phyloP scores from a whole-genome alignment of 2,329 filamentous ascomycete species.

The Penicillium aurantiogriseum region DNA sequence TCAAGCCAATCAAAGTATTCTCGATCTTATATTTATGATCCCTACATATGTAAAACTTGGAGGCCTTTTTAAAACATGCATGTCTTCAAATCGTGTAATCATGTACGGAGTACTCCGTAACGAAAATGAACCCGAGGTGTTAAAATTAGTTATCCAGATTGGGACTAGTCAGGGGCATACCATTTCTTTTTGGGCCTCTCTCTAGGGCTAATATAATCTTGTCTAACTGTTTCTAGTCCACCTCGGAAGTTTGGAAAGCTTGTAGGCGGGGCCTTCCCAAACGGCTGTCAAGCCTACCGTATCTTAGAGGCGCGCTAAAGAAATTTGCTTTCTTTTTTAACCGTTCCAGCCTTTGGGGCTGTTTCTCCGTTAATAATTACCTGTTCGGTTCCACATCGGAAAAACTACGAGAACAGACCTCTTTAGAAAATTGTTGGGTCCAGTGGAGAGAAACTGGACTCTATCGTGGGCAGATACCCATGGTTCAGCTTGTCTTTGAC shows the following conservation, averaged over 20 bases:
- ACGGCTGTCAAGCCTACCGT: slow-evolving; percentile 23
- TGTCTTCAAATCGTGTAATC: neutral
- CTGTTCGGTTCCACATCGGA: neutral
- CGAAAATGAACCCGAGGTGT: neutral
- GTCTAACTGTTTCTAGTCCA: neutral
- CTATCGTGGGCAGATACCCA: neutral
- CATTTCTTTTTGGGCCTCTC: neutral
- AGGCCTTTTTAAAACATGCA: neutral
- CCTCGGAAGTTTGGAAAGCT: slow-evolving; percentile 13
- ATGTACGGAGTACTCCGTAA: too few relatives aligned
- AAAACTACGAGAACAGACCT: neutral
- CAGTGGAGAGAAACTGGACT: neutral
- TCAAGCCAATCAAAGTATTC: neutral
- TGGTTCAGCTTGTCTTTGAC: neutral
- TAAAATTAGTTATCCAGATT: slow-evolving; percentile 5
- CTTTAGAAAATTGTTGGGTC: neutral
- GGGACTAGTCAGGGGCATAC: slow-evolving; percentile 22
- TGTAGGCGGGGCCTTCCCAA: slow-evolving; percentile 10
- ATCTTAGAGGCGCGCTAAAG: neutral
- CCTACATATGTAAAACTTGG: neutral
- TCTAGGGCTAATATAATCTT: neutral
- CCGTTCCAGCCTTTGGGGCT: neutral
- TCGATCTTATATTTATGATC: neutral
- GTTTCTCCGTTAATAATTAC: neutral
- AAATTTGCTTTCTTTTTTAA: slow-evolving; percentile 7